Conservation (phyloP, 202 grass and related monocot species). For the Dendrocalamus latiflorus region DNA sequence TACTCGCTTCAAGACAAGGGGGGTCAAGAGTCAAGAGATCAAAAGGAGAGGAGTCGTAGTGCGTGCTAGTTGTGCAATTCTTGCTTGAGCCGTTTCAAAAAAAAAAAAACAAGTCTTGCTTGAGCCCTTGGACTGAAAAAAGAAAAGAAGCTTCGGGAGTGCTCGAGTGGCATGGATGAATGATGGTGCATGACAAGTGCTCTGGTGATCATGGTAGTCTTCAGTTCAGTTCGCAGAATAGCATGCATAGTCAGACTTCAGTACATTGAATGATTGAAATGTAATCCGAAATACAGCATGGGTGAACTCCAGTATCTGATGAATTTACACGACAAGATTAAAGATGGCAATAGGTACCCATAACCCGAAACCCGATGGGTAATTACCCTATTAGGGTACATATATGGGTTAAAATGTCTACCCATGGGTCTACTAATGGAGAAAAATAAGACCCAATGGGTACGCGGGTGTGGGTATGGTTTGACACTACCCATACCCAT, state of each 20-base stretch:
- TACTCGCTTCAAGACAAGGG: slow-evolving; percentile 17
- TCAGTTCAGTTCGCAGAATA: not conserved
- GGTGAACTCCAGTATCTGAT: not conserved
- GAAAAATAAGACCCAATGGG: too few species aligned
- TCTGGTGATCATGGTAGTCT: not conserved
- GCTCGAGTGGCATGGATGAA: not conserved
- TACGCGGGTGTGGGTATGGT: too few species aligned
- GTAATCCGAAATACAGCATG: not conserved
- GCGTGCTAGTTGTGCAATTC: slow-evolving; percentile 11
- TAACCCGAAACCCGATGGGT: too few species aligned
- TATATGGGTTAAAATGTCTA: too few species aligned
- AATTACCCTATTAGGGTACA: too few species aligned
- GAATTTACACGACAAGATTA: not conserved
- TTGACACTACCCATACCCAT: too few species aligned
- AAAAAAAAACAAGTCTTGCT: not conserved
- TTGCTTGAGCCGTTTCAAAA: not conserved
- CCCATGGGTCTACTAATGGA: too few species aligned
- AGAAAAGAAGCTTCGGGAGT: not conserved
- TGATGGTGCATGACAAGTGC: not conserved
- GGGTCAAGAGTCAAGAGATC: not conserved
- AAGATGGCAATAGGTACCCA: too few species aligned
- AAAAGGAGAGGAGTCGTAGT: not conserved
- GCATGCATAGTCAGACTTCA: not conserved
- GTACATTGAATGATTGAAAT: not conserved
- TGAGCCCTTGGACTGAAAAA: not conserved